Evolutionary conservation across 2,329 filamentous ascomycete species (phyloP), one percentile per base, ranked within the genome.

Genomic region (Volutella citrinella): DNA sequence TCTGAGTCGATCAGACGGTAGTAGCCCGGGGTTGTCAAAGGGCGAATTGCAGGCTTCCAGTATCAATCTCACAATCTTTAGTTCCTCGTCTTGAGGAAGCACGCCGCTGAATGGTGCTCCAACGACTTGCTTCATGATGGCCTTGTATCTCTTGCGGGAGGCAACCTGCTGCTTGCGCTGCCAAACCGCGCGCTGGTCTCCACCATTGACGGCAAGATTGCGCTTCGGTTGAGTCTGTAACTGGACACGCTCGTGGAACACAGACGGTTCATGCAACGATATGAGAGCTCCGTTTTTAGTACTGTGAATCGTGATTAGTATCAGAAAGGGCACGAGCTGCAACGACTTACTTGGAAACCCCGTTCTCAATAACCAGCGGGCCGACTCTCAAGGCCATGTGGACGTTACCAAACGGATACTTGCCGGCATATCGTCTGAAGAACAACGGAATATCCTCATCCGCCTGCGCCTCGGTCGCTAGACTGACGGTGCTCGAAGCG

Each of bases 381-480:
- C 65, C 64, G 19, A 68, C 34, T 1, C 62, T 53, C 7, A 68
- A 47, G 9, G 56, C 59, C 61, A 66, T 65, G 26, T 65, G 64
- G 4, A 65, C 57, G 32, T 65, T 61, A 3, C 56, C 58, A 34
- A 57, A 65, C 0, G 62, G 64, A 40, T 64, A 54, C 26, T 55
- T 52, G 16, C 60, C 49, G 2, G 52, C 45, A 20, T 54, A 49
- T 8, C 42, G 45, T 18, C 51, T 49, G 7, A 62, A 49, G 24
- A 54, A 62, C 3, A 48, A 19, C 0, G 61, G 60, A 10, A 64
- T 51, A 6, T 55, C 48, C 16, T 44, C 36, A 3, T 48, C 46
- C 7, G 31, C 47, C 10, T 40, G 40, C 6, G 43, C 40, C 16
- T 49, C 40, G 18, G 38, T 48, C 3, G 23, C 31, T 11, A 40